Evolutionary conservation across 1,139 yeast species (phyloP).

Genomic region (Suhomyces atakaporum): DNA sequence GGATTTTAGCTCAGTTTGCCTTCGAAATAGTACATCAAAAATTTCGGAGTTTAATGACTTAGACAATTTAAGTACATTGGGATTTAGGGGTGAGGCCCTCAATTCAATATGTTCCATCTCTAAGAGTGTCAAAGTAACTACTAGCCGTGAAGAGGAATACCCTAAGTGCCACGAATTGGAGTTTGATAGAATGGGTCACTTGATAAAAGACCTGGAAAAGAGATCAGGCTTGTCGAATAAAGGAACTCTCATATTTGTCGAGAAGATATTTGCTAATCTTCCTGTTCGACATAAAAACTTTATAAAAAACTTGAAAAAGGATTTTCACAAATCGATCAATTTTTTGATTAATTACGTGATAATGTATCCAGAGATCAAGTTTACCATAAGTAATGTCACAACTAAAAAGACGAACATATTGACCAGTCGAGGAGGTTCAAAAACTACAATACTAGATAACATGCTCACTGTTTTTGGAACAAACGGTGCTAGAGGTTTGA

Average conservation of each 20-base stretch:
- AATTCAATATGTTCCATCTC: slow-evolving; percentile 70
- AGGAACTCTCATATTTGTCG: slow-evolving; percentile 61
- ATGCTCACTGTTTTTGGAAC: slow-evolving; percentile 72
- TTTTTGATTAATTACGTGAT: slow-evolving; percentile 71
- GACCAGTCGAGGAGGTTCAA: slow-evolving; percentile 48
- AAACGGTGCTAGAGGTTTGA: slow-evolving; percentile 58
- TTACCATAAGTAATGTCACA: slow-evolving; percentile 57
- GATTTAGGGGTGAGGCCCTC: slow-evolving; percentile 86
- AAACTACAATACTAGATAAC: slow-evolving; percentile 45
- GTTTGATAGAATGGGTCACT: slow-evolving; percentile 55
- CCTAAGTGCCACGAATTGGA: slow-evolving; percentile 61
- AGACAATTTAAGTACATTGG: slow-evolving; percentile 55
- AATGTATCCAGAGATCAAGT: slow-evolving; percentile 56
- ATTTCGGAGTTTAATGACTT: slow-evolving; percentile 59
- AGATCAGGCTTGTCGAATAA: slow-evolving; percentile 39
- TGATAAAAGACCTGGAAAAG: slow-evolving; percentile 34
- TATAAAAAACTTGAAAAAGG: slow-evolving; percentile 65
- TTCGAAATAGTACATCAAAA: slow-evolving; percentile 82
- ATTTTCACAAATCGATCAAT: slow-evolving; percentile 64
- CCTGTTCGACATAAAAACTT: slow-evolving; percentile 80
- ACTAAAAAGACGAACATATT: slow-evolving; percentile 53
- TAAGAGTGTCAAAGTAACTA: slow-evolving; percentile 48
- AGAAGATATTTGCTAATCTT: slow-evolving; percentile 57
- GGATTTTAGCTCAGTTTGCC: slow-evolving; percentile 65
- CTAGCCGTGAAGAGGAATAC: slow-evolving; percentile 50